Evolutionary conservation across 129 eudicot species (phyloP).

Genomic region (Deinandra increscens): DNA sequence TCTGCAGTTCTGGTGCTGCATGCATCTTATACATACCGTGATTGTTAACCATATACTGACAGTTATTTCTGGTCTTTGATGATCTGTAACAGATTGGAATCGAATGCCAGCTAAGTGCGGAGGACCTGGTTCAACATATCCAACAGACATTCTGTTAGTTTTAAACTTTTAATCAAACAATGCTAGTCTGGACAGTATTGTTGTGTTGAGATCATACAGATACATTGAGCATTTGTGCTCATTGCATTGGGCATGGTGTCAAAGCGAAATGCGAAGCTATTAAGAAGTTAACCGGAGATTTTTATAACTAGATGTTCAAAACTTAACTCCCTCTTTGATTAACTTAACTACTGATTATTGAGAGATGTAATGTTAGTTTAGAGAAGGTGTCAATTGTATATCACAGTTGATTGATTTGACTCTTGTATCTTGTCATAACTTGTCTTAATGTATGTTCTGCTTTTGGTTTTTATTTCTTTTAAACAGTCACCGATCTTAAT

Average conservation of each 20-base stretch:
- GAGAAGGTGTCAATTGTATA: slow-evolving; percentile 17
- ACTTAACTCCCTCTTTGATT: neutral
- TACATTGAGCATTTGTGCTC: slow-evolving; percentile 16
- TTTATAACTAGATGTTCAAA: neutral
- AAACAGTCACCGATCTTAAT: too few relatives aligned
- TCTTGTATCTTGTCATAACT: slow-evolving; percentile 10
- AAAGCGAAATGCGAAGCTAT: neutral
- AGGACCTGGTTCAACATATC: slow-evolving; percentile 85
- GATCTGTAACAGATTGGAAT: slow-evolving; percentile 67
- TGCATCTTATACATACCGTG: too few relatives aligned
- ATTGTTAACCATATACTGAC: neutral
- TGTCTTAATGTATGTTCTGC: neutral
- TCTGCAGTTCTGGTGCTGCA: too few relatives aligned
- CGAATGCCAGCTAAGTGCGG: slow-evolving; percentile 89
- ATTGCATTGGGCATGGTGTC: slow-evolving; percentile 17
- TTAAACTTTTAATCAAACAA: neutral
- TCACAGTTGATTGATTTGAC: slow-evolving; percentile 12
- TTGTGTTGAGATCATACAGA: slow-evolving; percentile 25
- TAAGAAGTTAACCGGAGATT: neutral
- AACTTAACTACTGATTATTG: slow-evolving; percentile 3
- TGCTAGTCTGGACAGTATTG: slow-evolving; percentile 1
- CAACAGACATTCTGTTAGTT: slow-evolving; percentile 82
- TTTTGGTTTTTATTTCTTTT: too few relatives aligned
- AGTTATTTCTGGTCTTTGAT: slow-evolving; percentile 12
- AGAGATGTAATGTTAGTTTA: slow-evolving; percentile 20